Base-by-base conservation (phyloP, 1,139 yeast genomes). In the Hanseniaspora uvarum region DNA sequence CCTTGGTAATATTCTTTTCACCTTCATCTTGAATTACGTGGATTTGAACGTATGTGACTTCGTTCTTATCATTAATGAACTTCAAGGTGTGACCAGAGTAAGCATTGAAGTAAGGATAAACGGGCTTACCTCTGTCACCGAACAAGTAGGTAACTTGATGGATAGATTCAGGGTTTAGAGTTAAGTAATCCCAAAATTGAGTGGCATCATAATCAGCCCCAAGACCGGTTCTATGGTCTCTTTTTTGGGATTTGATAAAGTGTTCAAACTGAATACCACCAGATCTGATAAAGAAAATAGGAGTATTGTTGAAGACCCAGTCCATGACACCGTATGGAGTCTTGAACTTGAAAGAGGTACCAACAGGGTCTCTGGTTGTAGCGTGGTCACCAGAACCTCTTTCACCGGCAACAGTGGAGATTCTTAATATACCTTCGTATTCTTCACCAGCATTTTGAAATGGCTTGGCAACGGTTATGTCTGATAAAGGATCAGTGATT, bases 201-300 rank as follows among this genome's bases (percentile, higher is more conserved):
- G 76, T 72, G 18, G 83, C 65, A 61, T 75, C 79, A 28, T 67
- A 60, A 43, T 59, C 63, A 51, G 69, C 73, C 58, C 73, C 73
- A 62, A 75, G 65, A 62, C 75, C 73, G 21, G 76, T 73, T 48
- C 71, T 71, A 4, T 81, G 81, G 66, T 74, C 72, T 67, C 92
- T 79, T 78, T 83, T 83, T 68, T 83, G 83, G n/a, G 95, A 83
- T 75, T 86, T 95, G 65, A 86, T 86, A 67, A 86, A 86, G 69
- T 82, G 82, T 52, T 94, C 94, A 74, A 86, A 86, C 74, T 86
- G 85, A 56, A 84, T 75, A 11, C 55, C 55, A 58, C 94, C 94
- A 70, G 86, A 92, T 61, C 82, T 71, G 57, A 78, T 65, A 65
- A 78, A 78, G 65, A 78, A 78, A 23, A 78, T 70, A 5, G 83